phyloP scores from a whole-genome alignment of 1,284 basidiomycete genomes.

The Anthracocystis setariae region DNA sequence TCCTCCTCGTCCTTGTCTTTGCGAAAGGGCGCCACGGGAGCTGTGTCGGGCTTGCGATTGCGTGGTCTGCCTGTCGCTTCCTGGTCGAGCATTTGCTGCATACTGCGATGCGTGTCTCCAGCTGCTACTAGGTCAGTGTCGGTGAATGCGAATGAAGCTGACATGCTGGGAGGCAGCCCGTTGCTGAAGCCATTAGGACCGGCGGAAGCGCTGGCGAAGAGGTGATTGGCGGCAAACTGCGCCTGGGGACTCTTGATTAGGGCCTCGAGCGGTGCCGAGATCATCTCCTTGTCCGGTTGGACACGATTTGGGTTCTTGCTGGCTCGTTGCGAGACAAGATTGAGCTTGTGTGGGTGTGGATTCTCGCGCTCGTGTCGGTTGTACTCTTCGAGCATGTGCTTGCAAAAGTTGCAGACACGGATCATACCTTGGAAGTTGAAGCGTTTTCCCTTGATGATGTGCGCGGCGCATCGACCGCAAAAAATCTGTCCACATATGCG shows the following conservation, averaged over 20 bases:
- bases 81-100: not conserved
- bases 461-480: constrained; percentile 80
- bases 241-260: constrained; percentile 55
- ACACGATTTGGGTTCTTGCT: constrained; percentile 39
- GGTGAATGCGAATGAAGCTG: constrained; percentile 16
- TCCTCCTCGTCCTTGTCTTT: constrained; percentile 58
- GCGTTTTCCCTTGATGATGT: constrained; percentile 92
- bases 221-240: constrained; percentile 61
- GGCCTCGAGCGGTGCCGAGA: constrained; percentile 68
- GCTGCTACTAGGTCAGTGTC: constrained; percentile 14
- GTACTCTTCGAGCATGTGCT: constrained; percentile 84
- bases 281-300: constrained; percentile 54
- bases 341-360: constrained; percentile 29
- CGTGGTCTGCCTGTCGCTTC: constrained; percentile 3
- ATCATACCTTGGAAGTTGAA: constrained; percentile 93
- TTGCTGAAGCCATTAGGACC: constrained; percentile 25
- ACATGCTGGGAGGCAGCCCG: constrained; percentile 18
- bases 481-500: constrained; percentile 67
- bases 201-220: constrained; percentile 50
- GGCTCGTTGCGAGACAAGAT: constrained; percentile 24
- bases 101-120: constrained; percentile 1
- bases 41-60: constrained; percentile 23
- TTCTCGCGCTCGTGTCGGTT: constrained; percentile 56
- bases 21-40: constrained; percentile 55
- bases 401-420: constrained; percentile 91